Base-by-base conservation (phyloP, 352 stramenopile genomes). In the Globisporangium barbulae region DNA sequence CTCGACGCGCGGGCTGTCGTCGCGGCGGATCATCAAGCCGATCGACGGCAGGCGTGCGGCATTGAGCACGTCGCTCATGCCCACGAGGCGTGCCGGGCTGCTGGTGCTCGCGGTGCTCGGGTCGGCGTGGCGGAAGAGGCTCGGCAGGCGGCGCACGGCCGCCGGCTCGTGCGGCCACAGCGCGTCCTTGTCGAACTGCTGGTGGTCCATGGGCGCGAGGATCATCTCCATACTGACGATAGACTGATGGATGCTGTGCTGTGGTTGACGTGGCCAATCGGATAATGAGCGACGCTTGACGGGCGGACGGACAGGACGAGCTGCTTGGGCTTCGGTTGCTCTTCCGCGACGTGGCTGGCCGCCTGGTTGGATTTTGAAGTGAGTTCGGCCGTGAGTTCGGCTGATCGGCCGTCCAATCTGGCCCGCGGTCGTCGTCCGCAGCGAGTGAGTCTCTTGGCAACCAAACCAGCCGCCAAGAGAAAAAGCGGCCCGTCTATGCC, bases 41-140 rank as follows among this genome's bases (percentile, higher is more conserved):
- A 90, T 90, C 53, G 81, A 90, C 8, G 81, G 81, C 42, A 90
- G 68, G 17, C 81, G 31, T 53, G 70, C 37, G 2, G 69, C 66
- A 48, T 72, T 83, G 15, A 90, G 75, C 65, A 90, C 73, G 59
- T 88, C 79, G 71, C 71, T 86, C 77, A 90, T 90, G 44, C 77
- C 75, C 15, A 85, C 73, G n/a, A 75, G 63, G 30, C 81, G 81
- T 9, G 78, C 78, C 53, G 78, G 88, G 54, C 75, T 53, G 17
- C 33, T 61, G 57, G 47, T 53, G 44, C 49, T 61, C 17, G 22
- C 47, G 33, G 45, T 63, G 19, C 37, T 44, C 41, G 56, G 48
- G 17, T 39, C 60, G 10, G 52, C 21, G 63, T 76, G 72, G 44
- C 68, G 67, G 64, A 88, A 84, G 19, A 88, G 70, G 37, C 77